Conservation (phyloP, 208 protist species). For the Wallacemonas sp. region DNA sequence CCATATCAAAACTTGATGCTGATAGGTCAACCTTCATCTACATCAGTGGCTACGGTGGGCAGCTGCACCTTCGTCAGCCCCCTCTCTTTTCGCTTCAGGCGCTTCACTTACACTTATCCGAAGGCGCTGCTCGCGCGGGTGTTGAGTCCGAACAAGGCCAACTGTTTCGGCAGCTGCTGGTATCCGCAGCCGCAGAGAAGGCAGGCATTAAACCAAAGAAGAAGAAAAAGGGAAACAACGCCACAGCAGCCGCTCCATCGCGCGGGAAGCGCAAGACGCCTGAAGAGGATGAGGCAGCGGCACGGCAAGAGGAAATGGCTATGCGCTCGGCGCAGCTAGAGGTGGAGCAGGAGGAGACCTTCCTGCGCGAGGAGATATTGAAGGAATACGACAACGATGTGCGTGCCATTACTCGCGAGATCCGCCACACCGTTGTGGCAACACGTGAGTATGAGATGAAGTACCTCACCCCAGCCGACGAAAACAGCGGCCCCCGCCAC, state of each 20-base stretch:
- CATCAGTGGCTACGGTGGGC: conserved; percentile 84
- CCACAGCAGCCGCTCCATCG: conserved; percentile 11
- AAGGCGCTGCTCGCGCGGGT: conserved; percentile 44
- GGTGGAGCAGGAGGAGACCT: conserved; percentile 60
- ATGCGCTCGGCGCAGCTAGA: conserved; percentile 39
- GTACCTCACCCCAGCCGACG: conserved; percentile 37
- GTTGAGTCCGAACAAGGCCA: conserved; percentile 40
- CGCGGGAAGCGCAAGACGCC: conserved; percentile 43
- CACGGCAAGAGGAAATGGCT: conserved; percentile 47
- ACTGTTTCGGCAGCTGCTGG: conserved; percentile 29
- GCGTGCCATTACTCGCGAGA: conserved; percentile 52
- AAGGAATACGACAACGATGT: conserved; percentile 66
- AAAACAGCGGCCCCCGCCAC: conserved; percentile 23
- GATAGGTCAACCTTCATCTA: conserved; percentile 76
- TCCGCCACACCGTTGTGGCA: conserved; percentile 45
- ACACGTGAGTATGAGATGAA: conserved; percentile 66
- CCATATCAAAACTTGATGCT: conserved; percentile 53
- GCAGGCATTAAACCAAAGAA: conserved; percentile 35
- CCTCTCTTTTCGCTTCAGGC: conserved; percentile 50
- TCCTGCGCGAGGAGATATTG: conserved; percentile 24
- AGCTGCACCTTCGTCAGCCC: conserved; percentile 66
- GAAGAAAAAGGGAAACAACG: conserved; percentile 50
- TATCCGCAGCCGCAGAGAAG: conserved; percentile 29
- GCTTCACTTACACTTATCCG: conserved; percentile 60
- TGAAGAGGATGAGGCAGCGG: conserved; percentile 54